These are phyloP conservation scores for Oemleria cerasiformis DNA, from an alignment of 306 rosid species.

Conservation along the genomic window DNA sequence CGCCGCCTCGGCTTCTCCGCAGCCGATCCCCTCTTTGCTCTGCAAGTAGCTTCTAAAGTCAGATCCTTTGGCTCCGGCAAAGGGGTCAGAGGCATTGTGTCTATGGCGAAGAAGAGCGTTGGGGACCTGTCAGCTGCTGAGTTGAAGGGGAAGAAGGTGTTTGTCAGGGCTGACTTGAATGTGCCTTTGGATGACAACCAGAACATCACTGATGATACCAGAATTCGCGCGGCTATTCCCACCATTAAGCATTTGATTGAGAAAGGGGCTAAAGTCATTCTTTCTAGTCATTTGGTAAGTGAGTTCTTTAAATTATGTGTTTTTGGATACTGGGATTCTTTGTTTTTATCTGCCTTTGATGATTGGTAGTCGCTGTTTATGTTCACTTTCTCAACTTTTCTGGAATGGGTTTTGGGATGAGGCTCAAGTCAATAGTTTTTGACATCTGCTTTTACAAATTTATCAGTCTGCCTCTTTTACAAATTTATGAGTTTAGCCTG, in stretches of 20 bases:
- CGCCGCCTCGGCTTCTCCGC: constrained; percentile 72
- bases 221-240: constrained; percentile 90
- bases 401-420: constrained; percentile 5
- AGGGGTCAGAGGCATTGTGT: constrained; percentile 50
- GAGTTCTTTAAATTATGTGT: not conserved
- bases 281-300: constrained; percentile 86
- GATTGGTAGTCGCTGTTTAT: not conserved
- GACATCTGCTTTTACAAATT: not conserved
- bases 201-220: constrained; percentile 92
- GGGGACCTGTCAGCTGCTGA: constrained; percentile 67
- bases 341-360: not conserved
- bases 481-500: not conserved
- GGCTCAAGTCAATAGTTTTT: not conserved
- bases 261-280: constrained; percentile 93
- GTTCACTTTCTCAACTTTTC: not conserved
- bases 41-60: constrained; percentile 58
- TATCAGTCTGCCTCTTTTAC: not conserved
- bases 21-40: constrained; percentile 65
- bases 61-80: constrained; percentile 38
- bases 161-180: constrained; percentile 87
- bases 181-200: constrained; percentile 88
- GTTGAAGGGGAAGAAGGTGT: constrained; percentile 88
- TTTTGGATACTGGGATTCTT: constrained; percentile 1
- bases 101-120: constrained; percentile 94
- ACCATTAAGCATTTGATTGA: constrained; percentile 78